These are phyloP conservation scores for Leptographium flavum DNA, from an alignment of 2,329 filamentous ascomycete species.

Conservation along the genomic window DNA sequence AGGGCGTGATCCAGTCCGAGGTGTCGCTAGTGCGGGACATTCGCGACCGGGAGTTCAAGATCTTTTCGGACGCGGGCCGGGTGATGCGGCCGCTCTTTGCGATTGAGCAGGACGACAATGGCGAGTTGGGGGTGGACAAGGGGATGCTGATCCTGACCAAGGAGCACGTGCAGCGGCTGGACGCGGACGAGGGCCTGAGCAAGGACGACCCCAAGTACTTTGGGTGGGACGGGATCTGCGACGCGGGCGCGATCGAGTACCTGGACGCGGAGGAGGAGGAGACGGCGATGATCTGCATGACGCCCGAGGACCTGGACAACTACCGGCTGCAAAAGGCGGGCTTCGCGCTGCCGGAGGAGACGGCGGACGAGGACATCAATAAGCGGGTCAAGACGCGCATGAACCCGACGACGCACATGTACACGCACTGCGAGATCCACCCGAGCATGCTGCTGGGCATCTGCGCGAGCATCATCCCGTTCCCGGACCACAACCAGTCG, in stretches of 20 bases:
- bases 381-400: conserved; percentile 77
- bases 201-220: conserved; percentile 49
- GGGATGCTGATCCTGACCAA: conserved; percentile 73
- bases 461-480: conserved; percentile 97
- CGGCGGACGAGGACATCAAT: conserved; percentile 62
- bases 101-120: conserved; percentile 73
- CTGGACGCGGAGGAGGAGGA: conserved; percentile 97
- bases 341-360: conserved; percentile 23
- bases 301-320: conserved; percentile 80
- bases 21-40: conserved; percentile 94
- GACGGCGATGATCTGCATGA: conserved; percentile 98
- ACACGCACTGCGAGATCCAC: conserved; percentile 98
- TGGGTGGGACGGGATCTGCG: conserved; percentile 79
- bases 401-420: conserved; percentile 77
- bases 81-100: conserved; percentile 91
- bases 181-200: conserved; percentile 46
- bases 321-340: conserved; percentile 49
- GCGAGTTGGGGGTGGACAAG: conserved; percentile 41
- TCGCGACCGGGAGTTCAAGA: conserved; percentile 93
- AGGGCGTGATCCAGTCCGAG: conserved; percentile 75
- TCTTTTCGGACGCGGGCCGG: conserved; percentile 92
- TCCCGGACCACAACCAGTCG: conserved; percentile 98
- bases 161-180: conserved; percentile 62
- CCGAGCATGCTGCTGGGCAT: conserved; percentile 98
- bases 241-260: conserved; percentile 81